Percentiles rank a stretch among this genome's conserved stretches.
Evolutionary conservation across 2,329 filamentous ascomycete genomes (phyloP).

Genomic region (Colletotrichum shisoi): DNA sequence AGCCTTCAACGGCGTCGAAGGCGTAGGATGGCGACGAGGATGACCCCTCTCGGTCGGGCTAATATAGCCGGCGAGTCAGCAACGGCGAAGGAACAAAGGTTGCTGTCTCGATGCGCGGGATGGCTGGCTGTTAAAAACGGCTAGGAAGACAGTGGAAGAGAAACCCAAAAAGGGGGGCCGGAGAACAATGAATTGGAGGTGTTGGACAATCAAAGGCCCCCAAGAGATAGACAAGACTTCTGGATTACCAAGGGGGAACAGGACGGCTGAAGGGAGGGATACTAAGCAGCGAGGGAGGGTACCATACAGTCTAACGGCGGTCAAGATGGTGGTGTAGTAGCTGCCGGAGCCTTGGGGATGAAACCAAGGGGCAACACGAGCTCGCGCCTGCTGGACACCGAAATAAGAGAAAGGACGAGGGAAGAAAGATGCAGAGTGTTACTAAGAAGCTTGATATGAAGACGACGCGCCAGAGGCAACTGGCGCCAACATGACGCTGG

Average conservation of each 20-base stretch:
- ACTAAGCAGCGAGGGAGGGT: constrained; percentile 9
- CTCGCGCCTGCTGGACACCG: background rate
- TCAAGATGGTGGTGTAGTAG: background rate
- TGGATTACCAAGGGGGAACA: background rate
- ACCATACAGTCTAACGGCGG: constrained; percentile 7
- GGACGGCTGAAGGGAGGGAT: constrained; percentile 11
- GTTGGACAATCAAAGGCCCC: background rate
- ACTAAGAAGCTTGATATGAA: constrained; percentile 9
- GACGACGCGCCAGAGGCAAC: constrained; percentile 15
- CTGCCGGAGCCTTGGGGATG: constrained; percentile 24
- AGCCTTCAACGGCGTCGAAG: constrained; percentile 16
- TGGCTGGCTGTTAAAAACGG: constrained; percentile 2
- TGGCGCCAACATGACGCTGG: constrained; percentile 35
- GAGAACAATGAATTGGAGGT: constrained; percentile 5
- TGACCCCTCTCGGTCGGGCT: constrained; percentile 2
- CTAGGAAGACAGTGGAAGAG: constrained; percentile 6
- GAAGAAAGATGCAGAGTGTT: background rate
- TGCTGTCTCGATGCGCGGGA: constrained; percentile 15
- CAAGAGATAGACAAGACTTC: constrained; percentile 3
- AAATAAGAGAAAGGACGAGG: background rate
- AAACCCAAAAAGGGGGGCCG: background rate
- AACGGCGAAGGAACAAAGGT: constrained; percentile 17
- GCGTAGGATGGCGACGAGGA: constrained; percentile 4
- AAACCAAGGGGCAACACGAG: background rate
- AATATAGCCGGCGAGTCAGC: constrained; percentile 22